Conservation (phyloP, 2,329 filamentous ascomycete genomes). For the Aspergillus neotritici region DNA sequence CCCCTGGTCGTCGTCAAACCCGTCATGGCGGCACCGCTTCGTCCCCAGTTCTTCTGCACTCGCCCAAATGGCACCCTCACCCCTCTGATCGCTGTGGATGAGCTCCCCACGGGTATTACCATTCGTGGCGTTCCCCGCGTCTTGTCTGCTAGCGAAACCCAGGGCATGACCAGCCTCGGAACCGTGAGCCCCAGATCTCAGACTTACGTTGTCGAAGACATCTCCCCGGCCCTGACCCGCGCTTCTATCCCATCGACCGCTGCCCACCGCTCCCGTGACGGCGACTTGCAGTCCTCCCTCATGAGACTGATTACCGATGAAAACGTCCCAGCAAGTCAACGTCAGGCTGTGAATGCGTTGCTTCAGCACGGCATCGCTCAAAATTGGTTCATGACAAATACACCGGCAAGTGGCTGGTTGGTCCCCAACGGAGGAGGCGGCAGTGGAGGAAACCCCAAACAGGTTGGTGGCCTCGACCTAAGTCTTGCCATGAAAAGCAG, state of each 20-base stretch:
- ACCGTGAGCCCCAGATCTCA: slow-evolving; percentile 26
- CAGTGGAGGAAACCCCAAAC: slow-evolving; percentile 11
- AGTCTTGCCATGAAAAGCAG: background rate
- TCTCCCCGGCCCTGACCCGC: slow-evolving; percentile 2
- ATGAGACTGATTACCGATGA: slow-evolving; percentile 19
- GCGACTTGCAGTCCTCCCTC: slow-evolving; percentile 17
- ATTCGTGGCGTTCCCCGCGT: slow-evolving; percentile 35
- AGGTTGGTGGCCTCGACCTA: slow-evolving; percentile 15
- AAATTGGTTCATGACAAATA: slow-evolving; percentile 12
- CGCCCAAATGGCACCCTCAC: slow-evolving; percentile 38
- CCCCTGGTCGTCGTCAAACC: background rate
- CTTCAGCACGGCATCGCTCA: slow-evolving; percentile 17
- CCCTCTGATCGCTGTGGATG: slow-evolving; percentile 43
- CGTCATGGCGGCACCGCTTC: slow-evolving; percentile 22
- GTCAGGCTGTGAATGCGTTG: slow-evolving; percentile 17
- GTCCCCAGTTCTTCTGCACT: slow-evolving; percentile 39
- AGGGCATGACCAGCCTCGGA: slow-evolving; percentile 42
- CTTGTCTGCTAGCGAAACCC: slow-evolving; percentile 33
- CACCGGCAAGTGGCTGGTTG: slow-evolving; percentile 12
- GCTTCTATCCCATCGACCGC: slow-evolving; percentile 3
- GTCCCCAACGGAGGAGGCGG: slow-evolving; percentile 11
- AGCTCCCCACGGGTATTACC: slow-evolving; percentile 35
- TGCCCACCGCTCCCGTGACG: slow-evolving; percentile 9
- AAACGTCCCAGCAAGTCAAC: slow-evolving; percentile 14
- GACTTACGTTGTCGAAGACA: slow-evolving; percentile 32